A percentile compares a stretch with the other conserved stretches of the same genome.
These are phyloP conservation scores for Kazachstania taianensis DNA, from an alignment of 805 yeast genomes.

Conservation along the genomic window DNA sequence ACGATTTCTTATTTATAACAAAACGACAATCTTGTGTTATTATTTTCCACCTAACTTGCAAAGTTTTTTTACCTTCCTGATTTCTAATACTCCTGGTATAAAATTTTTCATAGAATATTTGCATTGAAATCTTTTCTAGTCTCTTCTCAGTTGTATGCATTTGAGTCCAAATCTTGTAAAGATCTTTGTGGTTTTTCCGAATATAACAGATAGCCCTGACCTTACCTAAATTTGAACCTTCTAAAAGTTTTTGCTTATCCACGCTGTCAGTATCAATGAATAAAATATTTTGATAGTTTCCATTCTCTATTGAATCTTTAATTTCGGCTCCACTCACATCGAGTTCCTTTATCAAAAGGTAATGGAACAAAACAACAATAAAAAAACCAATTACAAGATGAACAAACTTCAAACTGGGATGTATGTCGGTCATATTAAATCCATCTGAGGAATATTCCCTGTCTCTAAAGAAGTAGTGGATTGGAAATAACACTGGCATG, in stretches of 20 bases:
- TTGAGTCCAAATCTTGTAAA: conserved; percentile 26
- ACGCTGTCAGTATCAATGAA: conserved; percentile 41
- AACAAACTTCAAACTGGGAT: conserved; percentile 41
- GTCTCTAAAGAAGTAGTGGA: conserved; percentile 48
- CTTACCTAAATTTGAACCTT: conserved; percentile 33
- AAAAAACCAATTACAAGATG: conserved; percentile 54
- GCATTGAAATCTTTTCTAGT: conserved; percentile 34
- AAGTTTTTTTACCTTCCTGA: conserved; percentile 4
- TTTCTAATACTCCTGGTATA: conserved; percentile 10
- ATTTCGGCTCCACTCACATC: conserved; percentile 36
- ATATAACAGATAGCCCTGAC: conserved; percentile 53
- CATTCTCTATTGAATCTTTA: conserved; percentile 34
- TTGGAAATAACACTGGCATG: conserved; percentile 52
- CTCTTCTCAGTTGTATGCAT: conserved; percentile 24
- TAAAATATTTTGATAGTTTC: conserved; percentile 25
- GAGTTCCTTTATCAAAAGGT: conserved; percentile 47
- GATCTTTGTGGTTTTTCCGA: conserved; percentile 32
- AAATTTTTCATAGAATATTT: conserved; percentile 23
- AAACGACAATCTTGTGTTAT: neutral
- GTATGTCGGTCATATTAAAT: conserved; percentile 62
- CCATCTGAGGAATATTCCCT: conserved; percentile 9
- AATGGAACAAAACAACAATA: conserved; percentile 47
- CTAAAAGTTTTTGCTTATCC: conserved; percentile 13
- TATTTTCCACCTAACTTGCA: neutral
- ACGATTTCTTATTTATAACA: neutral